Evolutionary conservation across 495 filamentous ascomycete species (phyloP).

Genomic region (Cetradonia linearis): DNA sequence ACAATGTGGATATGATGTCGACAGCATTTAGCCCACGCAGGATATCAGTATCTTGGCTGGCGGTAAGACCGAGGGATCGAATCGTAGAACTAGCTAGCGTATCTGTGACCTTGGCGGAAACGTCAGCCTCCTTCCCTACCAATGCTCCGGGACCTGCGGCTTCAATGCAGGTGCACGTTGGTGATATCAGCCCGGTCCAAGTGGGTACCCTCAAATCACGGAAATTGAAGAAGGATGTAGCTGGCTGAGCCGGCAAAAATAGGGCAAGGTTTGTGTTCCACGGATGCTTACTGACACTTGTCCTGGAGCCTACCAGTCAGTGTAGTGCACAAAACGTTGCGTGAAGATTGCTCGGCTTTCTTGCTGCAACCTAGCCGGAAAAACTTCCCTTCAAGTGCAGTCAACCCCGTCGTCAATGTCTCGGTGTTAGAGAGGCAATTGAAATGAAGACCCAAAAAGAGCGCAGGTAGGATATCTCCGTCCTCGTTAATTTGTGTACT

Average conservation of each 20-base stretch:
- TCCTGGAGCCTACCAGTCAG: neutral
- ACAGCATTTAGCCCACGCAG: neutral
- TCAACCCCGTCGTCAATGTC: neutral
- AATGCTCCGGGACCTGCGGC: neutral
- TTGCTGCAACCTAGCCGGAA: neutral
- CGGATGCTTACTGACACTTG: constrained; percentile 6
- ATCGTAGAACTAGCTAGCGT: neutral
- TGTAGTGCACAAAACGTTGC: neutral
- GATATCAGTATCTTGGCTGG: neutral
- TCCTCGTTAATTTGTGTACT: neutral
- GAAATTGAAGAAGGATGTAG: neutral
- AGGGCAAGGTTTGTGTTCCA: neutral
- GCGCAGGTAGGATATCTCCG: neutral
- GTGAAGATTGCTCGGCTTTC: neutral
- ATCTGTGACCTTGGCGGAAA: neutral
- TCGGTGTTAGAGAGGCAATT: neutral
- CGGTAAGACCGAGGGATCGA: neutral
- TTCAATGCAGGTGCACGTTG: neutral
- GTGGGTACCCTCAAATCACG: neutral
- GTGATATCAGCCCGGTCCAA: neutral
- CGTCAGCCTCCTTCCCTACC: neutral
- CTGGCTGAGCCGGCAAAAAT: neutral
- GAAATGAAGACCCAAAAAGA: neutral
- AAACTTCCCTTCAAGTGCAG: neutral
- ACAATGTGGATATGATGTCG: neutral